Base-by-base conservation (phyloP, 2,329 filamentous ascomycete genomes). In the Sporothrix sp. region DNA sequence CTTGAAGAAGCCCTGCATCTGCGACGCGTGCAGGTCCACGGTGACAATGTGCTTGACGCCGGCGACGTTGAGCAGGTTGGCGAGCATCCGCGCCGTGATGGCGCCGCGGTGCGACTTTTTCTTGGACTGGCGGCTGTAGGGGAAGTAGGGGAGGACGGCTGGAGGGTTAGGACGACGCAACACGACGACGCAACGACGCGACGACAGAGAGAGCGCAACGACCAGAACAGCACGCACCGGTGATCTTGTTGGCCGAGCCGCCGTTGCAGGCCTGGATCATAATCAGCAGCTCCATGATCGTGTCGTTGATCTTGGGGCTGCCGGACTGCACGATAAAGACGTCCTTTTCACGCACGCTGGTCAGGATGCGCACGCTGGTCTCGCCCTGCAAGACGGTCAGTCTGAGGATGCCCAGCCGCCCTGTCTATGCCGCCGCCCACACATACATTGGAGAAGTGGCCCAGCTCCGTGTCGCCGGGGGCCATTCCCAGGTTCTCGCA, bases 261-360 rank as follows among this genome's bases (percentile, higher is more conserved):
- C 93, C 90, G 70, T 96, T 97, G 78, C 93, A 98, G 59, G 93
- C 93, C 58, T 87, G 93, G 62, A 97, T 96, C 87, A 98, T 95
- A 69, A 98, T 97, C 64, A 98, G 79, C 64, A 98, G 78, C 75
- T 98, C 93, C 89, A 98, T 96, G 65, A 98, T 89, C 63, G 88
- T 94, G 71, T 98, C 93, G 68, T 98, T 98, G 76, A 96, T 95
- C 71, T 85, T 88, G 64, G 82, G 78, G 70, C 93, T 96, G 58
- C 93, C 93, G 56, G 91, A 97, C 73, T 98, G 93, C 54, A 98
- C 85, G 65, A 98, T 91, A 68, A 97, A 98, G 61, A 98, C 91
- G 77, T 98, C 91, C 68, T 97, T 94, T 66, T 98, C 94, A 60
- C 93, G 86, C 58, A 98, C 89, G 67, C 80, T 84, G 42, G 78